phyloP scores from a whole-genome alignment of 108 stramenopile species.

The Pelagomonas calceolata region DNA sequence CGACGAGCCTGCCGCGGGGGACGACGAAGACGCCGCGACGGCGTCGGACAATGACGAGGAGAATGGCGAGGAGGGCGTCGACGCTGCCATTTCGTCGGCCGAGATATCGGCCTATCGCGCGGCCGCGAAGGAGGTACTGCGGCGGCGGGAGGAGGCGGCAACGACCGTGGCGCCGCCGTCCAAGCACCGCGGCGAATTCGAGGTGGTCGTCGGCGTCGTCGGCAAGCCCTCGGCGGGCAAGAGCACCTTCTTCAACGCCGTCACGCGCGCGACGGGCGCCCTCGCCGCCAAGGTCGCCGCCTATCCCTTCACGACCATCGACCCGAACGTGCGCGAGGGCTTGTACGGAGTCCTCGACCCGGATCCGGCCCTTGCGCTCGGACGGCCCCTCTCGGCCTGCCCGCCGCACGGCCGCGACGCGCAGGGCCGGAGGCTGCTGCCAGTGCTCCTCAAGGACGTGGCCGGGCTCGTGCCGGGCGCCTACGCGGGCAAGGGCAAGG shows the following conservation, averaged over 20 bases:
- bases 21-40: neutral
- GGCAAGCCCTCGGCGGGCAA: slow-evolving; percentile 41
- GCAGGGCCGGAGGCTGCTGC: slow-evolving; percentile 56
- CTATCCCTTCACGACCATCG: slow-evolving; percentile 84
- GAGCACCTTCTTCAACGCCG: slow-evolving; percentile 77
- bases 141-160: neutral
- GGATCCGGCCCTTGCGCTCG: slow-evolving; percentile 31
- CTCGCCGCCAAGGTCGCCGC: slow-evolving; percentile 60
- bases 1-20: neutral
- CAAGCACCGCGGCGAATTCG: neutral
- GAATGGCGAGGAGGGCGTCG: neutral
- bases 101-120: neutral
- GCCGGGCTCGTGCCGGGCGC: slow-evolving; percentile 82
- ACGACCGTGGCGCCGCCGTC: slow-evolving; percentile 1
- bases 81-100: neutral
- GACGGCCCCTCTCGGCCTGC: no score
- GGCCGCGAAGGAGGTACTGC: neutral
- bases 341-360: slow-evolving; percentile 49
- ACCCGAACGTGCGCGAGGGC: slow-evolving; percentile 73
- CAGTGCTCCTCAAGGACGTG: slow-evolving; percentile 72
- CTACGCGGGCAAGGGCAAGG: slow-evolving; percentile 66
- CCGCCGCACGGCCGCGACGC: slow-evolving; percentile 54
- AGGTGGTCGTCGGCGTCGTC: slow-evolving; percentile 7
- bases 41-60: slow-evolving; percentile 1
- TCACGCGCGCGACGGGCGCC: slow-evolving; percentile 66